Conservation (phyloP, 192 early-diverging fungal genomes). For the Backusella australiensis region DNA sequence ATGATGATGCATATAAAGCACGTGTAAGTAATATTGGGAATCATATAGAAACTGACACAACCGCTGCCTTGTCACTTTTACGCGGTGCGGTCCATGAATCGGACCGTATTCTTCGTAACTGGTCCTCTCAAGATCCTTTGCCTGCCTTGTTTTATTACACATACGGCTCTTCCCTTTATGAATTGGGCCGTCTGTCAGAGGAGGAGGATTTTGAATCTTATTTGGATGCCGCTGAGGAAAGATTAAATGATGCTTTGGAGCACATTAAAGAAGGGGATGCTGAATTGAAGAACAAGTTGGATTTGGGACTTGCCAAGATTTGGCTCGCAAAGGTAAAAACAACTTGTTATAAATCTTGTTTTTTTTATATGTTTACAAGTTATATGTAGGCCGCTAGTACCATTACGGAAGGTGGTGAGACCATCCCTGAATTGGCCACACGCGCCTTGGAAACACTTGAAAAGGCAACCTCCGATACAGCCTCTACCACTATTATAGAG, state of each 20-base stretch:
- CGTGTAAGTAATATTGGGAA: not conserved
- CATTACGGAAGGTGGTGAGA: not conserved
- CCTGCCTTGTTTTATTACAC: constrained; percentile 47
- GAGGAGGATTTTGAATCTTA: constrained; percentile 33
- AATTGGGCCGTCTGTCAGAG: constrained; percentile 30
- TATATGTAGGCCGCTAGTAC: constrained; percentile 2
- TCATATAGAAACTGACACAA: constrained; percentile 31
- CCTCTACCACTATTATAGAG: constrained; percentile 1
- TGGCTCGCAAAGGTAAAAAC: constrained; percentile 25
- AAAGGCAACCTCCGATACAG: not conserved
- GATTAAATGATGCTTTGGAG: constrained; percentile 26
- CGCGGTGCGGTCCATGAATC: constrained; percentile 57
- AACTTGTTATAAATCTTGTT: not conserved
- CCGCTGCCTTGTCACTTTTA: constrained; percentile 36
- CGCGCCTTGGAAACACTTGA: constrained; percentile 15
- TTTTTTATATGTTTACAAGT: not conserved
- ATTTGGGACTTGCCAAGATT: constrained; percentile 12
- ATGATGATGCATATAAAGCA: not conserved
- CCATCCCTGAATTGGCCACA: constrained; percentile 15
- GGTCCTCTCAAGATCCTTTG: constrained; percentile 33
- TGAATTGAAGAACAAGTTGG: constrained; percentile 5
- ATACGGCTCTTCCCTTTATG: constrained; percentile 50
- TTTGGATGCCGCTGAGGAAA: constrained; percentile 34
- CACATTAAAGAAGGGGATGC: not conserved
- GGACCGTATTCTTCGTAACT: constrained; percentile 54